Conservation (phyloP, 1,139 yeast genomes). For the Saccharomycopsis hybrid region DNA sequence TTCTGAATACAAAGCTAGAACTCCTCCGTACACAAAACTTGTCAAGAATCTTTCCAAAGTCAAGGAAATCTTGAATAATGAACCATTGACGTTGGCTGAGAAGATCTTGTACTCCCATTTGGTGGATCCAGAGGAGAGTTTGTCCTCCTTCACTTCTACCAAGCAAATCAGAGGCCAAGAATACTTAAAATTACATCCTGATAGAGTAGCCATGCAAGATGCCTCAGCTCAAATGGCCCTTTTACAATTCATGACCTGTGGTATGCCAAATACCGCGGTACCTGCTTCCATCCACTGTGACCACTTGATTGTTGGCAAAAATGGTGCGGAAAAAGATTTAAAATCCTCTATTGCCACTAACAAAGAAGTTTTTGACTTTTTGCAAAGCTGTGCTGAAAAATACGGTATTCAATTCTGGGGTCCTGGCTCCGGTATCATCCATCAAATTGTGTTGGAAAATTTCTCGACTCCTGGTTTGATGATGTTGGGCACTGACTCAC, state of each 20-base stretch:
- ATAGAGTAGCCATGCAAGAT: constrained; percentile 98
- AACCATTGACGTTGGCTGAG: constrained; percentile 88
- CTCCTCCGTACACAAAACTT: constrained; percentile 84
- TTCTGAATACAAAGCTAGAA: constrained; percentile 52
- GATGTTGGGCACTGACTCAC: constrained; percentile 97
- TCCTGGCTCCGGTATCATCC: constrained; percentile 97
- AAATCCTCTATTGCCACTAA: constrained; percentile 71
- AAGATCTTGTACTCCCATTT: constrained; percentile 89
- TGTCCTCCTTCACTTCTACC: constrained; percentile 41
- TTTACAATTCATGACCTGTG: constrained; percentile 94
- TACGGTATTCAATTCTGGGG: constrained; percentile 99
- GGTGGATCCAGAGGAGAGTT: constrained; percentile 74
- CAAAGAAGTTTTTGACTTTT: constrained; percentile 89
- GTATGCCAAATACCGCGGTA: constrained; percentile 76
- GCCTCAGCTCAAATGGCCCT: constrained; percentile 98
- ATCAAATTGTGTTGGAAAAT: constrained; percentile 93
- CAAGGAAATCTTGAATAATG: constrained; percentile 52
- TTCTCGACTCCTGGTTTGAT: constrained; percentile 90
- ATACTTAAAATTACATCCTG: constrained; percentile 90
- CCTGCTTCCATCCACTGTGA: constrained; percentile 98
- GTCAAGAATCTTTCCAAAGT: constrained; percentile 57
- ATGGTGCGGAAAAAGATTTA: constrained; percentile 81
- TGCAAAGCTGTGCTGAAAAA: constrained; percentile 83
- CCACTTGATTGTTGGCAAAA: constrained; percentile 91
- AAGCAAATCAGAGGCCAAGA: constrained; percentile 70